Percentiles rank a stretch among this genome's conserved stretches.
These are phyloP conservation scores for Grigorovia humatica DNA, from an alignment of 805 yeast genomes.

Conservation along the genomic window DNA sequence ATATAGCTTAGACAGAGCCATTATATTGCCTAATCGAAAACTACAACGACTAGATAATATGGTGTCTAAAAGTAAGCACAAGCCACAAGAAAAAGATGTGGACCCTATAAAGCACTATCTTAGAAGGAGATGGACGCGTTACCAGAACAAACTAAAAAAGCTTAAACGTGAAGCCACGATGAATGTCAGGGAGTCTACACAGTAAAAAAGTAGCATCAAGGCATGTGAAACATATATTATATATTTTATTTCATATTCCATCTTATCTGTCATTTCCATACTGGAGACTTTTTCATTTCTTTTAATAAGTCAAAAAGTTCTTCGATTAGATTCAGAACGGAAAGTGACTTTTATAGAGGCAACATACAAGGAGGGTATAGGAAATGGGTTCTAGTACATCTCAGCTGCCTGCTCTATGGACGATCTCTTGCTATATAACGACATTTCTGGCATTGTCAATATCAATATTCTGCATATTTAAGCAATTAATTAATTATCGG, in stretches of 20 bases:
- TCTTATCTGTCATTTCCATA: too few species aligned
- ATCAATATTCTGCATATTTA: slow-evolving; percentile 36
- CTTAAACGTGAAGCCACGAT: slow-evolving; percentile 2
- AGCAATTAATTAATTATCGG: slow-evolving; percentile 64
- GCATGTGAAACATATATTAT: neutral
- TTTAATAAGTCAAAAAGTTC: too few species aligned
- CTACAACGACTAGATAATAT: slow-evolving; percentile 49
- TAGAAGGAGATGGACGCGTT: slow-evolving; percentile 6
- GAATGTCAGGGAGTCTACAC: neutral
- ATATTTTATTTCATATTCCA: too few species aligned
- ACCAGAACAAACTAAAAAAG: neutral
- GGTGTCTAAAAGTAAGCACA: slow-evolving; percentile 13
- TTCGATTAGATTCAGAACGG: too few species aligned
- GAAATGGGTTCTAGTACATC: neutral
- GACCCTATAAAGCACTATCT: slow-evolving; percentile 23
- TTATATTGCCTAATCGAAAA: slow-evolving; percentile 65
- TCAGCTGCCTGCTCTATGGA: slow-evolving; percentile 19
- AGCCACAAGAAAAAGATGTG: neutral
- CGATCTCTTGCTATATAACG: slow-evolving; percentile 15
- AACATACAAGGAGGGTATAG: neutral
- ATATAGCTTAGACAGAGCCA: slow-evolving; percentile 84
- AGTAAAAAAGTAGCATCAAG: neutral
- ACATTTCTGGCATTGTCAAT: slow-evolving; percentile 29
- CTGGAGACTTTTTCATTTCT: too few species aligned
- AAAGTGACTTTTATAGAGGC: neutral